A percentile compares a stretch with the other conserved stretches of the same genome.
Evolutionary conservation across 768 basidiomycete genomes (phyloP).

Genomic region (Ramaria sp.): DNA sequence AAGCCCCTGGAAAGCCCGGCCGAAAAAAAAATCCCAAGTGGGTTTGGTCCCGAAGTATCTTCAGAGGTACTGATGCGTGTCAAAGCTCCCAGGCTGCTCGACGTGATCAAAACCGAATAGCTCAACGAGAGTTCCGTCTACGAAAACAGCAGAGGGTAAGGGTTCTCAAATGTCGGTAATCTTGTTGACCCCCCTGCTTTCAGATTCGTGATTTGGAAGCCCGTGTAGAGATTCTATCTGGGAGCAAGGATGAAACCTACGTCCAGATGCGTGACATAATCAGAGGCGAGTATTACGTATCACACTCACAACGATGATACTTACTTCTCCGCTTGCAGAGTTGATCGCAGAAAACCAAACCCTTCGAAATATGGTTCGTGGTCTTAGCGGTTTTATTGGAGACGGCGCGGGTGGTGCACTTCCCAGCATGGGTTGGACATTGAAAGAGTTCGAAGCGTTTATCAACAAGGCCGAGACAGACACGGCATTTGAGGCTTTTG

Average conservation of each 20-base stretch:
- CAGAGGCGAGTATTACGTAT: conserved; percentile 38
- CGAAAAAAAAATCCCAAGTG: conserved; percentile 89
- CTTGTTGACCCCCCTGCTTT: conserved; percentile 6
- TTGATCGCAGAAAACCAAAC: conserved; percentile 85
- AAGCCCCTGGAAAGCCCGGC: conserved; percentile 44
- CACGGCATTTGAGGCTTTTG: conserved; percentile 86
- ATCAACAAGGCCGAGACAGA: conserved; percentile 86
- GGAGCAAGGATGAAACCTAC: conserved; percentile 82
- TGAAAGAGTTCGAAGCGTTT: conserved; percentile 68
- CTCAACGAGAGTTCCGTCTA: conserved; percentile 86
- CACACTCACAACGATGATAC: conserved; percentile 3
- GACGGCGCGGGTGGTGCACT: conserved; percentile 75
- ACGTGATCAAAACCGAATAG: conserved; percentile 84
- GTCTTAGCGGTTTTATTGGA: conserved; percentile 71
- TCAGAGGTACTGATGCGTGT: conserved; percentile 13
- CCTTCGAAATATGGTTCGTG: conserved; percentile 68
- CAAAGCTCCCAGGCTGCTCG: conserved; percentile 77
- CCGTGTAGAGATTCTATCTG: conserved; percentile 88
- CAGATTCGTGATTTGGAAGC: conserved; percentile 95
- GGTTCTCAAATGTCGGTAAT: neutral
- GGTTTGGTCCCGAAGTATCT: conserved; percentile 18
- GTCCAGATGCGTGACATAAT: conserved; percentile 75
- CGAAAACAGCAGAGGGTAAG: conserved; percentile 79
- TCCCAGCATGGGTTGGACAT: conserved; percentile 69
- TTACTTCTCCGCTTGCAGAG: conserved; percentile 32